These are phyloP conservation scores for Rhynchospora tenuis DNA, from an alignment of 176 grass and related monocot species.

Conservation along the genomic window DNA sequence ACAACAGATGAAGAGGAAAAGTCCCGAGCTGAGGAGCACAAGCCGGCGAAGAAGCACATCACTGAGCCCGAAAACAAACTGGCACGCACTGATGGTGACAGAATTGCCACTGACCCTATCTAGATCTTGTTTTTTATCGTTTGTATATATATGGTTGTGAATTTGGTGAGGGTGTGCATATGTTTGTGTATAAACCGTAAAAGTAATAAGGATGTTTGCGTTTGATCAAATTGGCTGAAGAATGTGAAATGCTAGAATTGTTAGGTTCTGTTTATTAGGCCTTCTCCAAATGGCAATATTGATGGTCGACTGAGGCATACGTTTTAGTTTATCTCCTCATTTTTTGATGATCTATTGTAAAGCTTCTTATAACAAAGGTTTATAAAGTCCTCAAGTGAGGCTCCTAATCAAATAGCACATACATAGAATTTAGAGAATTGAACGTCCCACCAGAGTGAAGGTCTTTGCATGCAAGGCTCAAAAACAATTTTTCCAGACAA, in stretches of 20 bases:
- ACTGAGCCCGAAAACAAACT: conserved; percentile 13
- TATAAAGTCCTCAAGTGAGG: no score
- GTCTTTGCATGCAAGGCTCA: no score
- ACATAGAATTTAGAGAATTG: no score
- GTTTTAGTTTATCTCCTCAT: neutral
- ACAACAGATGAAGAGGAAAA: conserved; percentile 8
- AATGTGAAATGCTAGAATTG: neutral
- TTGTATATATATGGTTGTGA: neutral
- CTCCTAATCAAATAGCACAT: no score
- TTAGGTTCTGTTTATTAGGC: neutral
- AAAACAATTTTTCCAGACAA: no score
- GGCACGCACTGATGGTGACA: neutral
- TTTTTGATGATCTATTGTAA: neutral
- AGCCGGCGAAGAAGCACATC: neutral
- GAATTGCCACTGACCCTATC: neutral
- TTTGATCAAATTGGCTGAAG: neutral
- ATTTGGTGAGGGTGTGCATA: neutral
- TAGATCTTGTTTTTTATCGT: neutral
- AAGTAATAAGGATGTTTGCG: neutral
- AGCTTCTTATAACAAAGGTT: neutral
- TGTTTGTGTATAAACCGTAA: neutral
- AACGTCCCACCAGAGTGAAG: no score
- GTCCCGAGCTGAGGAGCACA: conserved; percentile 21
- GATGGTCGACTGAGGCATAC: neutral
- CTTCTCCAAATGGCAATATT: neutral